These are phyloP conservation scores for Arabis hirsuta DNA, from an alignment of 345 rosid species.

Conservation along the genomic window DNA sequence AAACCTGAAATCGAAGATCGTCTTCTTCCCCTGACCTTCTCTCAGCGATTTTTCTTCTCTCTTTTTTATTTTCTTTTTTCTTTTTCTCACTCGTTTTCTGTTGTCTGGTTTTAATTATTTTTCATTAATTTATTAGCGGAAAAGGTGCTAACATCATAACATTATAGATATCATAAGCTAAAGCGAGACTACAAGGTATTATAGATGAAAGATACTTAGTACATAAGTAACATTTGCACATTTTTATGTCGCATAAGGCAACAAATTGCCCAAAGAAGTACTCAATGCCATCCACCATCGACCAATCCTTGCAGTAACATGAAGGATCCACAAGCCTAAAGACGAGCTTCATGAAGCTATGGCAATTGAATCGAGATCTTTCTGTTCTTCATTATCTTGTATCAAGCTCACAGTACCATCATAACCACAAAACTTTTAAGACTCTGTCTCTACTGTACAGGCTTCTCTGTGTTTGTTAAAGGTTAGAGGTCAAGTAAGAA, in stretches of 20 bases:
- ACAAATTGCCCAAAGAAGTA: not conserved
- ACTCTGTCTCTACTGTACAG: slow-evolving; percentile 32
- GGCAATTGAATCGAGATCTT: slow-evolving; percentile 69
- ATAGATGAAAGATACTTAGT: not conserved
- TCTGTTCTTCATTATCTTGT: slow-evolving; percentile 65
- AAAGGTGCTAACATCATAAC: not conserved
- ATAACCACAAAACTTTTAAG: slow-evolving; percentile 36
- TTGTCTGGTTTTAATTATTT: not conserved
- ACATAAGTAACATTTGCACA: slow-evolving; percentile 1
- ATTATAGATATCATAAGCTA: slow-evolving; percentile 1
- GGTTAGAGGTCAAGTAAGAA: slow-evolving; percentile 23
- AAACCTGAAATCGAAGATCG: slow-evolving; percentile 34
- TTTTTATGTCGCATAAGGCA: slow-evolving; percentile 3
- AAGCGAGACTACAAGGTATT: slow-evolving; percentile 2
- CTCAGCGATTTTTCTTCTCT: slow-evolving; percentile 21
- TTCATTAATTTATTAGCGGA: slow-evolving; percentile 15
- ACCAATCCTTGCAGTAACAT: slow-evolving; percentile 50
- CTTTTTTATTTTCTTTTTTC: not conserved
- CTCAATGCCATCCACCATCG: not conserved
- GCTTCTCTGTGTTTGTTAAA: slow-evolving; percentile 27
- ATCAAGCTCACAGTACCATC: slow-evolving; percentile 42
- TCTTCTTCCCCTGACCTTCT: slow-evolving; percentile 31
- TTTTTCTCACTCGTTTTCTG: not conserved
- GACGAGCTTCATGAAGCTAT: slow-evolving; percentile 68
- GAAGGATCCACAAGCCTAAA: slow-evolving; percentile 51